Evolutionary conservation across 495 filamentous ascomycete species (phyloP).

Genomic region (Xylaria palmicola): DNA sequence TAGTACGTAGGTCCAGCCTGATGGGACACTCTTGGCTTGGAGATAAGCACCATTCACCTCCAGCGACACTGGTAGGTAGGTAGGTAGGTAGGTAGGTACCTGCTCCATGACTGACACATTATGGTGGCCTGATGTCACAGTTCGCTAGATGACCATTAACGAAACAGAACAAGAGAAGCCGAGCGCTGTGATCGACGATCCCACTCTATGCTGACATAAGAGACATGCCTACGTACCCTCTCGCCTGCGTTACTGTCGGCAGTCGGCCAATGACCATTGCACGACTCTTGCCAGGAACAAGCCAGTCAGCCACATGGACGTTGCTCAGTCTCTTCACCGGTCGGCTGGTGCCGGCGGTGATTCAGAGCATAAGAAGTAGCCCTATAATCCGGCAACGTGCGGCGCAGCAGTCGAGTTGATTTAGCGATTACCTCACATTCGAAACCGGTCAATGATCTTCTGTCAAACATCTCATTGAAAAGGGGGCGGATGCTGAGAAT

Average conservation of each 20-base stretch:
- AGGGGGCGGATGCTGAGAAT: background rate
- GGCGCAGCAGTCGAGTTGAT: background rate
- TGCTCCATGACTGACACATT: background rate
- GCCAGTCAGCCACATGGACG: slow-evolving; percentile 5
- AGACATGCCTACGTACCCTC: background rate
- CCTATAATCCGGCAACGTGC: background rate
- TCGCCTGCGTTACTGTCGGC: background rate
- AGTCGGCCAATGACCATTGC: background rate
- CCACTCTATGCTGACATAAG: slow-evolving; percentile 4
- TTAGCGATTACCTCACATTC: slow-evolving; percentile 1
- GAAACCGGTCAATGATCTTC: background rate
- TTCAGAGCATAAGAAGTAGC: slow-evolving; percentile 3
- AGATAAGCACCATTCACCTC: background rate
- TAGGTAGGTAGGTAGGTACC: too few species aligned
- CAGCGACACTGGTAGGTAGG: too few species aligned
- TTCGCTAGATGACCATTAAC: background rate
- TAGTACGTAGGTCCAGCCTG: background rate
- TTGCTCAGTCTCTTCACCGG: slow-evolving; percentile 4
- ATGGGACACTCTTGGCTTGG: too few species aligned
- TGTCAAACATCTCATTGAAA: background rate
- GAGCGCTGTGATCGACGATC: background rate
- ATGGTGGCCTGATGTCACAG: background rate
- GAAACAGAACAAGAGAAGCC: background rate
- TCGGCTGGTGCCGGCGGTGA: slow-evolving; percentile 1
- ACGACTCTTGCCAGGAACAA: background rate